A percentile compares a stretch with the other conserved stretches of the same genome.
Evolutionary conservation across 2,329 filamentous ascomycete genomes (phyloP).

Genomic region (Atkinsonella hypoxylon): DNA sequence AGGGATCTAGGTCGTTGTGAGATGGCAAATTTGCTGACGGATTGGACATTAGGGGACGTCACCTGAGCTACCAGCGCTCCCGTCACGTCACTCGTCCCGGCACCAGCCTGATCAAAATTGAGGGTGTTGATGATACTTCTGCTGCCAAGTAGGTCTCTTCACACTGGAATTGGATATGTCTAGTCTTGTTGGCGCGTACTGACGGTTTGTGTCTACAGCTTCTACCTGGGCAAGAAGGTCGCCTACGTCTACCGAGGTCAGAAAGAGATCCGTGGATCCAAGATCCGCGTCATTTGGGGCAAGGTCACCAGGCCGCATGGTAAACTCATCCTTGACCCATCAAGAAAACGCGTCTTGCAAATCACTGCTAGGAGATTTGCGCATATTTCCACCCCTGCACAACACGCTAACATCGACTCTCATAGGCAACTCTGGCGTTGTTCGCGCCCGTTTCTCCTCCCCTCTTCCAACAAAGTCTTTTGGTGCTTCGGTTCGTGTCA

Average conservation of each 20-base stretch:
- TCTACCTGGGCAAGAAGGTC: slow-evolving; percentile 98
- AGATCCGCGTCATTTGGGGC: slow-evolving; percentile 99
- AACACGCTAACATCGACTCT: not conserved
- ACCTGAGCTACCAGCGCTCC: slow-evolving; percentile 94
- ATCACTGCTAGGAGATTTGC: too few species aligned
- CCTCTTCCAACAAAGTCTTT: slow-evolving; percentile 96
- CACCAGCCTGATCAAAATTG: slow-evolving; percentile 94
- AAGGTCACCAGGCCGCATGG: slow-evolving; percentile 94
- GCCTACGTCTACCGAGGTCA: slow-evolving; percentile 96
- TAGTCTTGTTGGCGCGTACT: slow-evolving; percentile 12
- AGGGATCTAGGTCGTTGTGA: not conserved
- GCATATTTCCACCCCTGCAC: not conserved
- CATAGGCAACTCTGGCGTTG: slow-evolving; percentile 89
- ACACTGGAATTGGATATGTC: not conserved
- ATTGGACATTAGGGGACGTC: slow-evolving; percentile 61
- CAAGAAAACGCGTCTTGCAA: not conserved
- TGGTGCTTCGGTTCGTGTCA: slow-evolving; percentile 89
- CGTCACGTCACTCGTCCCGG: slow-evolving; percentile 84
- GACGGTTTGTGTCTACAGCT: slow-evolving; percentile 33
- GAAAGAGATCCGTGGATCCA: slow-evolving; percentile 91
- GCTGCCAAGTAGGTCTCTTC: slow-evolving; percentile 62
- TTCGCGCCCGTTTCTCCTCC: slow-evolving; percentile 92
- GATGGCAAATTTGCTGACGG: slow-evolving; percentile 2
- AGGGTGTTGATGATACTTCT: slow-evolving; percentile 86
- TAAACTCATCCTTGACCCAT: slow-evolving; percentile 31